These are phyloP conservation scores for Talaromyces funiculosus DNA, from an alignment of 2,329 filamentous ascomycete genomes.

Conservation along the genomic window DNA sequence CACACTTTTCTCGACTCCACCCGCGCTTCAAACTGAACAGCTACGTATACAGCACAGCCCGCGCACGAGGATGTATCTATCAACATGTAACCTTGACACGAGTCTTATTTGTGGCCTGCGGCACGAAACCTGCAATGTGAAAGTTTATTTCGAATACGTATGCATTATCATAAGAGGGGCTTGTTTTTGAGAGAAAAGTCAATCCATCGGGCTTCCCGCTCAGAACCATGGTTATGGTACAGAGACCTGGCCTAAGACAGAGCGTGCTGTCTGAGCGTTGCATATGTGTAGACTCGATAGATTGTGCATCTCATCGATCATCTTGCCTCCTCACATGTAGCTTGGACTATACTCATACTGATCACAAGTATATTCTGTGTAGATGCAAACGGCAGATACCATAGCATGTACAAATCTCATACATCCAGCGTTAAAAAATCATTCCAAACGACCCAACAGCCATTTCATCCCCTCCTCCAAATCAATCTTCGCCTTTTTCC, in stretches of 20 bases:
- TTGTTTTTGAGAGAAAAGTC: background rate
- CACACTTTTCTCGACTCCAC: background rate
- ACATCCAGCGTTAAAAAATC: background rate
- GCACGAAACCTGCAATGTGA: background rate
- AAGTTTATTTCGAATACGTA: background rate
- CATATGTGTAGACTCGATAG: background rate
- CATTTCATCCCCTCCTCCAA: constrained; percentile 7
- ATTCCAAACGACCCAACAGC: background rate
- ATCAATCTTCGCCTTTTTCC: constrained; percentile 5
- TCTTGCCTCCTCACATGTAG: too few relatives aligned
- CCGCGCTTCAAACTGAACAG: background rate
- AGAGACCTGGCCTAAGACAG: background rate
- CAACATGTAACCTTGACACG: background rate
- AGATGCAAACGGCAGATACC: background rate
- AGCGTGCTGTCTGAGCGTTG: background rate
- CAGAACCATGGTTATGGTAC: background rate
- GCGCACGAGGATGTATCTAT: too few relatives aligned
- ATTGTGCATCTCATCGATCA: too few relatives aligned
- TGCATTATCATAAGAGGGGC: background rate
- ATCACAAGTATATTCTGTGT: background rate
- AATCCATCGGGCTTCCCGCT: background rate
- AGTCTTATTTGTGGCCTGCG: background rate
- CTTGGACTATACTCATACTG: background rate
- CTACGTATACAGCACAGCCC: background rate
- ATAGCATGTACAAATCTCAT: background rate